Percentiles rank a stretch among this genome's conserved stretches.
These are phyloP conservation scores for Microcos paniculata DNA, from an alignment of 345 rosid genomes.

Conservation along the genomic window DNA sequence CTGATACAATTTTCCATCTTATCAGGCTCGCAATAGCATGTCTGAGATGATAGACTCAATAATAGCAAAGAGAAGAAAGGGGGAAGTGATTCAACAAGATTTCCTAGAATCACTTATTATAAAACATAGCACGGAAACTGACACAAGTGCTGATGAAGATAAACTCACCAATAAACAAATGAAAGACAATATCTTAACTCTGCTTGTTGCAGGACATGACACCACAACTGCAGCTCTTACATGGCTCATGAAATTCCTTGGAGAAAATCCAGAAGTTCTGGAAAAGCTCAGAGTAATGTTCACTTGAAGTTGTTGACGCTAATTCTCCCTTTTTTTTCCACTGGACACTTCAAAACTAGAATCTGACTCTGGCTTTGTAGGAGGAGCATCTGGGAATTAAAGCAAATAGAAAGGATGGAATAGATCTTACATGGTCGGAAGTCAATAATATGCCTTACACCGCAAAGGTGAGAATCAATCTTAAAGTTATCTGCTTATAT, in stretches of 20 bases:
- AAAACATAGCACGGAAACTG: conserved; percentile 41
- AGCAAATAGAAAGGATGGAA: conserved; percentile 38
- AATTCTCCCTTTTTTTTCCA: not conserved
- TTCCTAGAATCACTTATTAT: conserved; percentile 58
- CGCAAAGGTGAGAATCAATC: conserved; percentile 37
- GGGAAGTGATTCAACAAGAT: conserved; percentile 49
- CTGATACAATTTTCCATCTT: not conserved
- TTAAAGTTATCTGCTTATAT: not conserved
- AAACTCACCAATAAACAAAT: conserved; percentile 57
- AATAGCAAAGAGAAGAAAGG: conserved; percentile 46
- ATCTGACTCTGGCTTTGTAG: conserved; percentile 30
- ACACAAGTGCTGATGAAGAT: conserved; percentile 29
- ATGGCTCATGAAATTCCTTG: conserved; percentile 59
- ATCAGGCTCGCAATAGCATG: conserved; percentile 66
- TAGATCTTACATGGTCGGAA: conserved; percentile 50
- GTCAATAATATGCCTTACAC: conserved; percentile 63
- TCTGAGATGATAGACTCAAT: conserved; percentile 49
- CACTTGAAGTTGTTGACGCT: not conserved
- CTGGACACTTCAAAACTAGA: not conserved
- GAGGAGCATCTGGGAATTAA: conserved; percentile 46
- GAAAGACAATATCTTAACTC: conserved; percentile 61
- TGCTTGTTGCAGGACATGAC: conserved; percentile 69
- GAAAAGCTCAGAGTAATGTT: conserved; percentile 47
- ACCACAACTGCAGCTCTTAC: conserved; percentile 71
- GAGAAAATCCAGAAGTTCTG: conserved; percentile 48